A percentile compares a stretch with the other conserved stretches of the same genome.
These are phyloP conservation scores for Xylariaceae sp. DNA, from an alignment of 2,329 filamentous ascomycete species.

Conservation along the genomic window DNA sequence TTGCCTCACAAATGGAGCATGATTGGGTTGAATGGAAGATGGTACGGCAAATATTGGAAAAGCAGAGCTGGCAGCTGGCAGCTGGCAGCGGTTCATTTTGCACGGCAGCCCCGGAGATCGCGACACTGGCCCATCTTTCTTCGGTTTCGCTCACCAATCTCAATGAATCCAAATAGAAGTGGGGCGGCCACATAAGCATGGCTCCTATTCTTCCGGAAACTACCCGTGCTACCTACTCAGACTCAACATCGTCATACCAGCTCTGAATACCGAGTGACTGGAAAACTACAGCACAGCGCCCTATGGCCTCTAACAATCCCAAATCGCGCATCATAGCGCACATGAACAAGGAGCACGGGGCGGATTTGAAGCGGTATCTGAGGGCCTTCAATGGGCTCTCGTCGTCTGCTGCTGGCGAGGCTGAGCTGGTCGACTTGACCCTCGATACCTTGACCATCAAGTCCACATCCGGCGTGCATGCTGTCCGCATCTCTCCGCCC, in stretches of 20 bases:
- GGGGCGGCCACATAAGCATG: no score
- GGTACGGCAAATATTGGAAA: no score
- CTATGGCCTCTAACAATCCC: slow-evolving; percentile 37
- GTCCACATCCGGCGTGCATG: slow-evolving; percentile 45
- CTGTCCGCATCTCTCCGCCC: slow-evolving; percentile 64
- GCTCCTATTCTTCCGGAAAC: no score
- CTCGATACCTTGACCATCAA: slow-evolving; percentile 59
- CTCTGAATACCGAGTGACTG: not conserved
- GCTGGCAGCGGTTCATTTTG: no score
- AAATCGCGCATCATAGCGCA: slow-evolving; percentile 67
- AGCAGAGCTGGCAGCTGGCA: no score
- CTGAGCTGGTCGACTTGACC: slow-evolving; percentile 62
- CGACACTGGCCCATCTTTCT: no score
- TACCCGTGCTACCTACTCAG: not conserved
- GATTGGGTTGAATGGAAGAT: no score
- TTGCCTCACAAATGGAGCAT: no score
- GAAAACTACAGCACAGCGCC: not conserved
- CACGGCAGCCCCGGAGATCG: no score
- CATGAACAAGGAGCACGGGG: slow-evolving; percentile 80
- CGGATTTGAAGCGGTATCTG: slow-evolving; percentile 73
- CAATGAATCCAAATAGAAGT: no score
- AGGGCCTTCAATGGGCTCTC: slow-evolving; percentile 63
- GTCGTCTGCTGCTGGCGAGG: slow-evolving; percentile 49
- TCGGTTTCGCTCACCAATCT: no score
- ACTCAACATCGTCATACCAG: not conserved